Percentiles rank a stretch among this genome's conserved stretches.
Evolutionary conservation across 352 stramenopile species (phyloP).

Genomic region (Blastocystis sp.): DNA sequence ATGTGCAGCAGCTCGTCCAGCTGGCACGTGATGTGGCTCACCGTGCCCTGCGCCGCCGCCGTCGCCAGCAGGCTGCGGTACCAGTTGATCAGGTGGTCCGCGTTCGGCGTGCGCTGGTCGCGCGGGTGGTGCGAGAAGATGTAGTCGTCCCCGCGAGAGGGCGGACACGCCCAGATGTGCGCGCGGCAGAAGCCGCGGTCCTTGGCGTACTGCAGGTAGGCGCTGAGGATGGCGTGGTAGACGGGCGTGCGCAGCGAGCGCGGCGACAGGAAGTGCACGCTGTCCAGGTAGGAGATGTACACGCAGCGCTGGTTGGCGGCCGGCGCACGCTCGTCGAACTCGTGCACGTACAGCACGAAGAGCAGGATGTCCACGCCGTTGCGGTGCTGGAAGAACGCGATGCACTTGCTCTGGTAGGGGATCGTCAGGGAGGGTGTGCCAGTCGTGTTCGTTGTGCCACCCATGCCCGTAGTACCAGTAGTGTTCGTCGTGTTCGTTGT

Average conservation of each 20-base stretch:
- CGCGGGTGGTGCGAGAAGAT: conserved; percentile 85
- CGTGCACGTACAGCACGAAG: conserved; percentile 83
- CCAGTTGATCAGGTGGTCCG: conserved; percentile 80
- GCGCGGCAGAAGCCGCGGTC: conserved; percentile 81
- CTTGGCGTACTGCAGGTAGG: conserved; percentile 82
- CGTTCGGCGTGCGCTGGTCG: conserved; percentile 84
- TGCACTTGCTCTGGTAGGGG: conserved; percentile 73
- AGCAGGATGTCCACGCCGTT: conserved; percentile 83
- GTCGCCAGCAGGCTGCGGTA: conserved; percentile 79
- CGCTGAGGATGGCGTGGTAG: conserved; percentile 83
- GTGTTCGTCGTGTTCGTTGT: no score
- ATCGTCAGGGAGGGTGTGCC: conserved; percentile 45
- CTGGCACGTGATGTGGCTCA: conserved; percentile 10
- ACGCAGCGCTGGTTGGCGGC: conserved; percentile 80
- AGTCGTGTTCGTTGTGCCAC: no score
- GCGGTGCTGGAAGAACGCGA: conserved; percentile 84
- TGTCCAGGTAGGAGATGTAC: conserved; percentile 75
- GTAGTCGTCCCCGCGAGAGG: conserved; percentile 82
- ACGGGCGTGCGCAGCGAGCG: conserved; percentile 82
- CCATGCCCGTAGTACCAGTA: no score
- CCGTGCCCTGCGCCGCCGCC: not conserved
- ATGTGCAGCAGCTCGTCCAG: conserved; percentile 54
- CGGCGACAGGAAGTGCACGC: conserved; percentile 80
- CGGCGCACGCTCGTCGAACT: conserved; percentile 75
- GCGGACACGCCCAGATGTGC: conserved; percentile 85